phyloP scores from a whole-genome alignment of 495 filamentous ascomycete species.

The Neurospora sp. region DNA sequence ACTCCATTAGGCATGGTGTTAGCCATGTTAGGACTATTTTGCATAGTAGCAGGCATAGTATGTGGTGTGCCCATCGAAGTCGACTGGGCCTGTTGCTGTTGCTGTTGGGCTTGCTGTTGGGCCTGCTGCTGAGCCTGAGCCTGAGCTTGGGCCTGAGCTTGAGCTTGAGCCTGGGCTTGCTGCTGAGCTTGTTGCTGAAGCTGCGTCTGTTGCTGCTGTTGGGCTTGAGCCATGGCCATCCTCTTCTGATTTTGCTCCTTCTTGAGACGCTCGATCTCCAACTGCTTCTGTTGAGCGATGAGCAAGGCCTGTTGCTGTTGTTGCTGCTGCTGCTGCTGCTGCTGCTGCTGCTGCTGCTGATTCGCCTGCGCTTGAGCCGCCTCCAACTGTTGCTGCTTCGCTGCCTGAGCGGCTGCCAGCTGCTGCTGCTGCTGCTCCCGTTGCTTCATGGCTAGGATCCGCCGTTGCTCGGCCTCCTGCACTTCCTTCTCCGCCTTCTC shows the following conservation, averaged over 20 bases:
- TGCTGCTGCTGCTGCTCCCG: constrained; percentile 26
- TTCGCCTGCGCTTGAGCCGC: constrained; percentile 26
- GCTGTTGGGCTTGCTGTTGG: constrained; percentile 32
- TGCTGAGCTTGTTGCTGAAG: constrained; percentile 39
- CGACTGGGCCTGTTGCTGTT: neutral
- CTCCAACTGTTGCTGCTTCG: constrained; percentile 29
- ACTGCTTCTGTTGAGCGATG: neutral
- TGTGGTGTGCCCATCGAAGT: neutral
- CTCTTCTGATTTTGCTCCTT: constrained; percentile 6
- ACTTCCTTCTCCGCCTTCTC: constrained; percentile 66
- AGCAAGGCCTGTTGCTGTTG: neutral
- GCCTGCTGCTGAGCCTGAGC: constrained; percentile 18
- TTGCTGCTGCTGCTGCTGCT: constrained; percentile 24
- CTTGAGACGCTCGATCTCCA: neutral
- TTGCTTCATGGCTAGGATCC: constrained; percentile 42
- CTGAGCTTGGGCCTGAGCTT: constrained; percentile 36
- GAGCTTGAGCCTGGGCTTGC: constrained; percentile 34
- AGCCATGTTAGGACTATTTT: neutral
- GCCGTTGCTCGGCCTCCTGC: constrained; percentile 55
- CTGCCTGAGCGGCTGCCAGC: constrained; percentile 12
- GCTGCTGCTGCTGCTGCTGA: constrained; percentile 3
- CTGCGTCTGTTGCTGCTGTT: constrained; percentile 26
- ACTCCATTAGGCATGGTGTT: constrained; percentile 43
- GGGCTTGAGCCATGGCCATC: constrained; percentile 18
- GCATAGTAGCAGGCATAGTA: neutral